Evolutionary conservation across 768 basidiomycete genomes (phyloP).

Genomic region (Lentinula raphanica): DNA sequence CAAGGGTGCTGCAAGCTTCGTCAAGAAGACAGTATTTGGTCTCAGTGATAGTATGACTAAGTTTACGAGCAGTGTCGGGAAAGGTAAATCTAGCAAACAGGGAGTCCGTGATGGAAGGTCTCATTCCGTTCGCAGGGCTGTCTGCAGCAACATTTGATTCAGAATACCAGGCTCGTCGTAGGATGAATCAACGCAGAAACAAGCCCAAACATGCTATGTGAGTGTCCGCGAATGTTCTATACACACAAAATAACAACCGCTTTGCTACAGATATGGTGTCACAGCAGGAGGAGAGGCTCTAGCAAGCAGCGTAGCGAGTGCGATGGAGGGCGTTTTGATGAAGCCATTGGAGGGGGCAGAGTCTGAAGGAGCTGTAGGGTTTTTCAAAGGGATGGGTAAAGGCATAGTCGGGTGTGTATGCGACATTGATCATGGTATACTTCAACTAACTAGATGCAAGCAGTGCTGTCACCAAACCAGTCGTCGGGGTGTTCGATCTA

Average conservation of each 20-base stretch:
- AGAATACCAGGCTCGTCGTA: slow-evolving; percentile 86
- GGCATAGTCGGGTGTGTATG: slow-evolving; percentile 83
- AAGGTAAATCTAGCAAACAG: slow-evolving; percentile 48
- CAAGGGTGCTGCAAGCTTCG: slow-evolving; percentile 96
- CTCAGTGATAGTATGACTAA: slow-evolving; percentile 96
- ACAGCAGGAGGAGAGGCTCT: slow-evolving; percentile 92
- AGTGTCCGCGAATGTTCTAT: slow-evolving; percentile 17
- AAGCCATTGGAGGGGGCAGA: slow-evolving; percentile 98
- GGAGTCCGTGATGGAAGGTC: not conserved
- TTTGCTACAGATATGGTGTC: slow-evolving; percentile 80
- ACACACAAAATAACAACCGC: not conserved
- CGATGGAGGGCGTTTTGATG: slow-evolving; percentile 91
- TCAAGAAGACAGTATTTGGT: slow-evolving; percentile 98
- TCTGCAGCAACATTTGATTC: slow-evolving; percentile 96
- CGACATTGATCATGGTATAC: not conserved
- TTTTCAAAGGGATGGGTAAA: slow-evolving; percentile 97
- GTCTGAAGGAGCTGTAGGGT: slow-evolving; percentile 87
- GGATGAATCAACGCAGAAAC: slow-evolving; percentile 88
- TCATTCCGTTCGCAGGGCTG: slow-evolving; percentile 49
- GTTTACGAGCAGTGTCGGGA: slow-evolving; percentile 94
- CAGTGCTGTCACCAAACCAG: slow-evolving; percentile 93
- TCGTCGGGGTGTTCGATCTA: slow-evolving; percentile 93
- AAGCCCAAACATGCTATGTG: slow-evolving; percentile 94
- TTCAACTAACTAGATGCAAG: not conserved
- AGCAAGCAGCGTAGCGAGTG: slow-evolving; percentile 90